These are phyloP conservation scores for Ophiobolus disseminans DNA, from an alignment of 2,329 filamentous ascomycete genomes.

Conservation along the genomic window DNA sequence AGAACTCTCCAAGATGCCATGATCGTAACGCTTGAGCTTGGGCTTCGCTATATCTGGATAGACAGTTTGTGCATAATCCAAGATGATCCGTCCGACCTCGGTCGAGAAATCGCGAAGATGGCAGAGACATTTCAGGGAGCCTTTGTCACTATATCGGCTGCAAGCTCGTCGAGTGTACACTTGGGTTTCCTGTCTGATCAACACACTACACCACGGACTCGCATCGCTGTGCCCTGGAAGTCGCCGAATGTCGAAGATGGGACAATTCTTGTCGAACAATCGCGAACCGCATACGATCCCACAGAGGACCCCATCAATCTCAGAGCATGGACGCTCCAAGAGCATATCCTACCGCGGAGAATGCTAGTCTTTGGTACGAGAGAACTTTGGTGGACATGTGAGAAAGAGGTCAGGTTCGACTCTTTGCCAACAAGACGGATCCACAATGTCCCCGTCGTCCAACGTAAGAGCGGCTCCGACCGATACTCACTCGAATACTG, in stretches of 20 bases:
- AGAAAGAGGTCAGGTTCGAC: neutral
- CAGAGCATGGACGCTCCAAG: conserved; percentile 15
- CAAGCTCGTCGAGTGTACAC: conserved; percentile 5
- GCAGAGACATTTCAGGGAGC: conserved; percentile 14
- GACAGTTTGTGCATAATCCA: conserved; percentile 22
- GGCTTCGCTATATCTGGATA: conserved; percentile 18
- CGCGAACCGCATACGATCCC: conserved; percentile 5
- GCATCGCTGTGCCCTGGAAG: neutral
- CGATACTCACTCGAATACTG: conserved; percentile 6
- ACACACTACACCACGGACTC: conserved; percentile 1
- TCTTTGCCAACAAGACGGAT: neutral
- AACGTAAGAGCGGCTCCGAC: neutral
- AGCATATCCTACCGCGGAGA: conserved; percentile 14
- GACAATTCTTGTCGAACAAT: conserved; percentile 5
- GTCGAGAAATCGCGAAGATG: conserved; percentile 8
- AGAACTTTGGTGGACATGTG: conserved; percentile 12
- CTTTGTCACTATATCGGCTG: conserved; percentile 15
- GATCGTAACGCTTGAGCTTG: conserved; percentile 3
- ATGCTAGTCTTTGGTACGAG: conserved; percentile 9
- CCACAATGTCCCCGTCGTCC: neutral
- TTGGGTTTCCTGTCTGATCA: conserved; percentile 12
- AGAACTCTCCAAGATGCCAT: conserved; percentile 20
- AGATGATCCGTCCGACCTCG: conserved; percentile 9
- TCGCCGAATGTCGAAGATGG: neutral
- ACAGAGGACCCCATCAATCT: conserved; percentile 10